Evolutionary conservation across 495 filamentous ascomycete genomes (phyloP).

Genomic region (Hypoxylon lenormandii): DNA sequence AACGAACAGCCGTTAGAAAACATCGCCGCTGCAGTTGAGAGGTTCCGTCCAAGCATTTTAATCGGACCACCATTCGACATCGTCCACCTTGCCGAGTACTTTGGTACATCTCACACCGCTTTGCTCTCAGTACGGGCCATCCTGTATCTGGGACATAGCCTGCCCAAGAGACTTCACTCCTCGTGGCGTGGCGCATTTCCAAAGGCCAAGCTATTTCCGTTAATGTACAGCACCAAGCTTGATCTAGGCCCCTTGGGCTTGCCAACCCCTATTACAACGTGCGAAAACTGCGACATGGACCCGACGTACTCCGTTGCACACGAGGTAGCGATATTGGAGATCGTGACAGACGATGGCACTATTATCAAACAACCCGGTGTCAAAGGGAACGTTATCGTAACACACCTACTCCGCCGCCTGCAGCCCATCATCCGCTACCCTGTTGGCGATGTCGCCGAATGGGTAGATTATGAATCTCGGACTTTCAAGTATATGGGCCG

Average conservation of each 20-base stretch:
- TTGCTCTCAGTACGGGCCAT: conserved; percentile 3
- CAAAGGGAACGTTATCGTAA: conserved; percentile 21
- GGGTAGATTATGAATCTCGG: conserved; percentile 12
- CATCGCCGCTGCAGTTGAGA: conserved; percentile 5
- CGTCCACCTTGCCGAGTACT: conserved; percentile 4
- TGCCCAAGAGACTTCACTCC: background rate
- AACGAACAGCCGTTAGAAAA: conserved; percentile 3
- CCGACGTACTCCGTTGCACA: conserved; percentile 10
- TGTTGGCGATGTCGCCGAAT: conserved; percentile 20
- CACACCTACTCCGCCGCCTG: conserved; percentile 14
- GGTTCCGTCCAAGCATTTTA: conserved; percentile 3
- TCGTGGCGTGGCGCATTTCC: conserved; percentile 7
- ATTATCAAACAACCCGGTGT: conserved; percentile 11
- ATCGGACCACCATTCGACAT: conserved; percentile 11
- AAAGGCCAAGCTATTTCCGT: conserved; percentile 11
- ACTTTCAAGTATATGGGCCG: conserved; percentile 10
- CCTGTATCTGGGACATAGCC: conserved; percentile 3
- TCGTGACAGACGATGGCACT: conserved; percentile 17
- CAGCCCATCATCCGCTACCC: conserved; percentile 24
- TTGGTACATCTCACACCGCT: background rate
- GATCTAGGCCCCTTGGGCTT: conserved; percentile 9
- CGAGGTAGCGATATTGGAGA: conserved; percentile 2
- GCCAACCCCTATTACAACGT: conserved; percentile 2
- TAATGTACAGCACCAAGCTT: conserved; percentile 5
- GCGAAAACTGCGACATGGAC: background rate